These are phyloP conservation scores for Xylariaceae sp. DNA, from an alignment of 2,329 filamentous ascomycete genomes.

Conservation along the genomic window DNA sequence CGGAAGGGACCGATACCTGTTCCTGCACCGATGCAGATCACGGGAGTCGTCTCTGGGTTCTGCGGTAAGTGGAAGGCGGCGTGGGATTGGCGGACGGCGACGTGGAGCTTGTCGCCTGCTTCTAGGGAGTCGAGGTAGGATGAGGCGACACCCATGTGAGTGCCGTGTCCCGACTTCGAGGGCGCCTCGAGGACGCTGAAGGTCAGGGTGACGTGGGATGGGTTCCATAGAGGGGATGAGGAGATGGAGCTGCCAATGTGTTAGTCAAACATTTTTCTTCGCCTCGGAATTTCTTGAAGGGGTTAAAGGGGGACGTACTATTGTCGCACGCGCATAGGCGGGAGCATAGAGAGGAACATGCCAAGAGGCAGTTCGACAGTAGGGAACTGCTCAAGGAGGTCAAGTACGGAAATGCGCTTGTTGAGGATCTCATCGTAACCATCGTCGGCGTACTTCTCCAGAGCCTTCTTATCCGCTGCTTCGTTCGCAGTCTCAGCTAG, in stretches of 20 bases:
- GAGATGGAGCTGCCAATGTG: constrained; percentile 54
- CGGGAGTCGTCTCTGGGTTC: constrained; percentile 40
- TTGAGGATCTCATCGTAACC: constrained; percentile 42
- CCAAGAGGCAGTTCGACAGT: constrained; percentile 56
- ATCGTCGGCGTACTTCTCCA: constrained; percentile 44
- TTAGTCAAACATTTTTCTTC: constrained; percentile 13
- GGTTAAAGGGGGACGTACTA: constrained; percentile 53
- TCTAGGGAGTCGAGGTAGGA: constrained; percentile 51
- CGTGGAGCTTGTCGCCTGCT: constrained; percentile 37
- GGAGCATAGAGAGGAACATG: constrained; percentile 64
- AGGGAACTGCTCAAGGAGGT: constrained; percentile 61
- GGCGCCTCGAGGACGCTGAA: constrained; percentile 59
- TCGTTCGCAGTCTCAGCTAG: constrained; percentile 29
- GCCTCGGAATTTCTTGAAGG: neutral
- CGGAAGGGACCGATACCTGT: constrained; percentile 44
- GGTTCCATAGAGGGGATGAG: constrained; percentile 60
- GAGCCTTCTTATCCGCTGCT: constrained; percentile 31
- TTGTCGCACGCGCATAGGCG: constrained; percentile 71
- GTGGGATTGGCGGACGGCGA: constrained; percentile 35
- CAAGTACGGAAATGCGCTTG: constrained; percentile 60
- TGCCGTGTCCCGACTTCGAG: constrained; percentile 44
- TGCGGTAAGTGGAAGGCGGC: constrained; percentile 45
- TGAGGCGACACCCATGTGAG: constrained; percentile 55
- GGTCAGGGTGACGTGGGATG: constrained; percentile 56
- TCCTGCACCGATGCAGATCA: constrained; percentile 48